Evolutionary conservation across 2,329 filamentous ascomycete genomes (phyloP).

Genomic region (Ophiognomonia clavigignenti-juglandacearum): DNA sequence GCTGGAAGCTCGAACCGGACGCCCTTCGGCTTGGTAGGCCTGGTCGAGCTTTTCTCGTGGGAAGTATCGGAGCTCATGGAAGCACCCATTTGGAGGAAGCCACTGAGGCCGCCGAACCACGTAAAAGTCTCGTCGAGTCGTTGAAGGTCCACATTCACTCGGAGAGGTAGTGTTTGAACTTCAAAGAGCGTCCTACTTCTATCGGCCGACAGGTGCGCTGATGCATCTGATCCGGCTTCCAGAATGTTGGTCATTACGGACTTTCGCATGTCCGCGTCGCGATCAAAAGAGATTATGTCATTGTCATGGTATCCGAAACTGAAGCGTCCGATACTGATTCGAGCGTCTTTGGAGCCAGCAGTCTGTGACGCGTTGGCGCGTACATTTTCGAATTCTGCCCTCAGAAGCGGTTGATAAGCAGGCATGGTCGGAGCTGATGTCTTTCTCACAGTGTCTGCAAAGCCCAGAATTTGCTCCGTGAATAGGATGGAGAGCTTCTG

Average conservation of each 20-base stretch:
- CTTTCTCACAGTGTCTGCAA: slow-evolving; percentile 37
- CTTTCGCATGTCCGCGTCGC: slow-evolving; percentile 50
- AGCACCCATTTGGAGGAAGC: slow-evolving; percentile 80
- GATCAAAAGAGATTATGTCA: slow-evolving; percentile 60
- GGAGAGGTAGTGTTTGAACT: slow-evolving; percentile 71
- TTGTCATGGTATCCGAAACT: slow-evolving; percentile 58
- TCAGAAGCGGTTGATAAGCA: slow-evolving; percentile 48
- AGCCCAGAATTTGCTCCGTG: slow-evolving; percentile 47
- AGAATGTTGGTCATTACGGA: slow-evolving; percentile 57
- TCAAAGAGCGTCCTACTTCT: slow-evolving; percentile 48
- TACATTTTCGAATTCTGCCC: slow-evolving; percentile 42
- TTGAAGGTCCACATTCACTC: slow-evolving; percentile 71
- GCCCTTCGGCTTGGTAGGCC: slow-evolving; percentile 42
- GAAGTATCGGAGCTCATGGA: slow-evolving; percentile 75
- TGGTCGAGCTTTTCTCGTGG: slow-evolving; percentile 31
- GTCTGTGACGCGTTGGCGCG: slow-evolving; percentile 26
- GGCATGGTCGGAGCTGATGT: slow-evolving; percentile 34
- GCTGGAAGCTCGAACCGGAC: slow-evolving; percentile 55
- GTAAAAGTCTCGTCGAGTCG: slow-evolving; percentile 80
- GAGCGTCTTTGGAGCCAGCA: slow-evolving; percentile 27
- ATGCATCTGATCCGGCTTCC: slow-evolving; percentile 52
- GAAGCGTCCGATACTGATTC: slow-evolving; percentile 51
- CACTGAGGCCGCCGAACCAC: slow-evolving; percentile 87
- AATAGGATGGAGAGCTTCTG: slow-evolving; percentile 51
- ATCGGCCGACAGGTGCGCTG: slow-evolving; percentile 45